phyloP scores from a whole-genome alignment of 768 basidiomycete species.

The Symmetrospora coprosmae region DNA sequence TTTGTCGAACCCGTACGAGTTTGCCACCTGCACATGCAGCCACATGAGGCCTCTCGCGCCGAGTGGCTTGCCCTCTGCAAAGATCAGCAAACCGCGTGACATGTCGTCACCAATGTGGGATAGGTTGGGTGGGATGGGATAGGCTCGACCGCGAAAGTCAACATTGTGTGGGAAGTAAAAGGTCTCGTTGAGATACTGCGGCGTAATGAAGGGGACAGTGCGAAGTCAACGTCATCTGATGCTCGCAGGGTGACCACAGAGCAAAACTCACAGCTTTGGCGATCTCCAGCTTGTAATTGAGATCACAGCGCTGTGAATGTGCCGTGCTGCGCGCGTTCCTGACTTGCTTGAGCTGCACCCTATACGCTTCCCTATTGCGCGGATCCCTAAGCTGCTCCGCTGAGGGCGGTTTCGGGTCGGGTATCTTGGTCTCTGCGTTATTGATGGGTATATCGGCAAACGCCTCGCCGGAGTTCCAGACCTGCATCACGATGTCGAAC shows the following conservation, averaged over 20 bases:
- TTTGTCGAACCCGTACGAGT: conserved; percentile 87
- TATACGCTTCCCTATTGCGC: conserved; percentile 26
- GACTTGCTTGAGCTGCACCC: not conserved
- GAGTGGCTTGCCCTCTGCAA: conserved; percentile 63
- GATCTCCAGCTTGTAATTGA: conserved; percentile 95
- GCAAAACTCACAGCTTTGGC: conserved; percentile 58
- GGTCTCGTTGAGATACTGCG: conserved; percentile 66
- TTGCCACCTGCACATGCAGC: conserved; percentile 90
- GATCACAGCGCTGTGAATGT: conserved; percentile 59
- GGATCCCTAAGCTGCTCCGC: not conserved
- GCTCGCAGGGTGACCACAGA: not conserved
- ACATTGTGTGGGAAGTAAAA: conserved; percentile 92
- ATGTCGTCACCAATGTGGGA: conserved; percentile 93
- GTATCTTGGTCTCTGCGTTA: conserved; percentile 43
- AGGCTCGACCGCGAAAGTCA: conserved; percentile 93
- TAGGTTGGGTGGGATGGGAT: conserved; percentile 88
- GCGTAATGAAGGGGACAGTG: conserved; percentile 1
- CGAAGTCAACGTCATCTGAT: not conserved
- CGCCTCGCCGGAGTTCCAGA: conserved; percentile 75
- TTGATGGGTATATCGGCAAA: conserved; percentile 74
- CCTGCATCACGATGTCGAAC: conserved; percentile 57
- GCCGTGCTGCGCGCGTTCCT: not conserved
- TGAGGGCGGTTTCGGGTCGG: conserved; percentile 49
- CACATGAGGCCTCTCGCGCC: conserved; percentile 74
- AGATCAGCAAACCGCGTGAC: conserved; percentile 68